phyloP scores from a whole-genome alignment of 2,329 filamentous ascomycete genomes.

The Beauveria rudraprayagi region DNA sequence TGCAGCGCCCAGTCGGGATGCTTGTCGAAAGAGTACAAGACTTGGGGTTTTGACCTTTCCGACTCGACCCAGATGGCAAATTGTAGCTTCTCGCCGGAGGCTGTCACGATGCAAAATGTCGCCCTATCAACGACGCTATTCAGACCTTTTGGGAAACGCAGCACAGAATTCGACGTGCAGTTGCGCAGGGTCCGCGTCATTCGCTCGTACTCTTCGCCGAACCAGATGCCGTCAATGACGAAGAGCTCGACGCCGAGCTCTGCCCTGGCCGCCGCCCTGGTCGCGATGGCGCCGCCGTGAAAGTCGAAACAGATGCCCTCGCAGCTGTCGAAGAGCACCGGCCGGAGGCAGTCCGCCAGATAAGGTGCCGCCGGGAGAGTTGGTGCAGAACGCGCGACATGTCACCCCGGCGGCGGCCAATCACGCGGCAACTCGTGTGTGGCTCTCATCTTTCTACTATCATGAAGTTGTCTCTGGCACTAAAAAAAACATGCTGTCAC shows the following conservation, averaged over 20 bases:
- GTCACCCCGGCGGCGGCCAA: slow-evolving; percentile 49
- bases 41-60: slow-evolving; percentile 56
- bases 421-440: slow-evolving; percentile 44
- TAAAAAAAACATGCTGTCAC: no score
- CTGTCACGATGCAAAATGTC: slow-evolving; percentile 38
- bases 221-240: slow-evolving; percentile 31
- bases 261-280: slow-evolving; percentile 47
- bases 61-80: slow-evolving; percentile 63
- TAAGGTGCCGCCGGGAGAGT: slow-evolving; percentile 52
- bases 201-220: slow-evolving; percentile 30
- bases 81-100: slow-evolving; percentile 38
- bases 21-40: slow-evolving; percentile 47
- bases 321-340: slow-evolving; percentile 57
- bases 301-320: slow-evolving; percentile 53
- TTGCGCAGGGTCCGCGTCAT: slow-evolving; percentile 52
- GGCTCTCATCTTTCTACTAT: no score
- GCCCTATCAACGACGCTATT: slow-evolving; percentile 41
- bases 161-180: slow-evolving; percentile 49
- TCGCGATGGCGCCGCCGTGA: slow-evolving; percentile 46
- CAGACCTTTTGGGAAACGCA: slow-evolving; percentile 50
- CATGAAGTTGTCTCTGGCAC: no score
- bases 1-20: slow-evolving; percentile 59
- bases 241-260: slow-evolving; percentile 53
- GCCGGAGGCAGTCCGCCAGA: slow-evolving; percentile 42
- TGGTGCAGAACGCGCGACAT: slow-evolving; percentile 56